Conservation (phyloP, 2,329 filamentous ascomycete species). For the Trematosphaeria pertusa region DNA sequence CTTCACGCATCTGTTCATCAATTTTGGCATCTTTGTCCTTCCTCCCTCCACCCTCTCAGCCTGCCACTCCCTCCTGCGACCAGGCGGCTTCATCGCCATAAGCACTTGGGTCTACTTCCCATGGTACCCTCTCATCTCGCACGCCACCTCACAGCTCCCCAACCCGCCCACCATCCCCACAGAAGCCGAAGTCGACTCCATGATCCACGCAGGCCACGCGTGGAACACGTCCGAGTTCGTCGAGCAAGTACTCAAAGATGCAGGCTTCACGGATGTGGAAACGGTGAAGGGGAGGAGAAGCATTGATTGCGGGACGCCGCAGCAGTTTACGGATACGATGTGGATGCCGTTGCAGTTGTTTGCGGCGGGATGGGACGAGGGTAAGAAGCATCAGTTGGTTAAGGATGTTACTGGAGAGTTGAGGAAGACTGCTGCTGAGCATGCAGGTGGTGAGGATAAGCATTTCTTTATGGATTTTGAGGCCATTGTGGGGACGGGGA, state of each 20-base stretch:
- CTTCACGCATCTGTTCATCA: constrained; percentile 32
- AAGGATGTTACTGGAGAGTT: constrained; percentile 17
- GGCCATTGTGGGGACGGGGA: constrained; percentile 22
- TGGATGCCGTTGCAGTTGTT: constrained; percentile 25
- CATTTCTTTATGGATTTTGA: constrained; percentile 20
- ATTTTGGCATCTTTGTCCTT: constrained; percentile 31
- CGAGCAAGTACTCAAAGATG: constrained; percentile 16
- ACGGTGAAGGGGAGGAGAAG: constrained; percentile 10
- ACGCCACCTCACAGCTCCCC: constrained; percentile 13
- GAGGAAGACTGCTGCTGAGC: constrained; percentile 13
- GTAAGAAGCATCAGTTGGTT: constrained; percentile 18
- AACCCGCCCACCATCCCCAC: constrained; percentile 12
- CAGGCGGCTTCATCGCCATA: constrained; percentile 29
- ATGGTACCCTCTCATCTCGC: constrained; percentile 19
- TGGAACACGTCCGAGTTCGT: constrained; percentile 23
- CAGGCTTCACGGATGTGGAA: constrained; percentile 24
- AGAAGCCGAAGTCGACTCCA: constrained; percentile 9
- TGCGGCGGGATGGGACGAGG: constrained; percentile 22
- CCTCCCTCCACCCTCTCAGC: constrained; percentile 9
- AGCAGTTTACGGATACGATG: constrained; percentile 23
- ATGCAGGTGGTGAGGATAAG: constrained; percentile 18
- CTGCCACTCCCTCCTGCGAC: constrained; percentile 11
- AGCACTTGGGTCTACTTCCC: constrained; percentile 26
- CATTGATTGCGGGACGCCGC: constrained; percentile 20
- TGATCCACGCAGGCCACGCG: constrained; percentile 10